These are phyloP conservation scores for Trypanosomatidae sp. DNA, from an alignment of 208 protist species.

Conservation along the genomic window DNA sequence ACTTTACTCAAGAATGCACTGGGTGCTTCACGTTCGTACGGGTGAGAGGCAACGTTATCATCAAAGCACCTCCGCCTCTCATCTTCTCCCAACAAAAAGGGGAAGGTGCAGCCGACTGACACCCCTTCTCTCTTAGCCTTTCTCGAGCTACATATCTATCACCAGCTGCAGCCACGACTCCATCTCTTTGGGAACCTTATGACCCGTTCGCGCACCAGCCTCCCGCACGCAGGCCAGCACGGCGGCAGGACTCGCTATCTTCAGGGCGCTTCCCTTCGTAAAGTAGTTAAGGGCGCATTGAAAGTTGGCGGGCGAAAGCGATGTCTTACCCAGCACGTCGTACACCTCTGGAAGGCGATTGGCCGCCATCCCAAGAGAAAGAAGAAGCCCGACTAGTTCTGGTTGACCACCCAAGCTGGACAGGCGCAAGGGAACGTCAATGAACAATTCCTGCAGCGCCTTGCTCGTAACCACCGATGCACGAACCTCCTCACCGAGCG, in stretches of 20 bases:
- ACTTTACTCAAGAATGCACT: neutral
- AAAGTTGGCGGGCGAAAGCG: constrained; percentile 37
- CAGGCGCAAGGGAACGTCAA: constrained; percentile 9
- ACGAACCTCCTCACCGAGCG: neutral
- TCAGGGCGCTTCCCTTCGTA: constrained; percentile 25
- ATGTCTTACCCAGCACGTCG: constrained; percentile 12
- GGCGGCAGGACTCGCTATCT: constrained; percentile 30
- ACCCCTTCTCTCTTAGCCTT: neutral
- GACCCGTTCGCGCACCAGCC: constrained; percentile 27
- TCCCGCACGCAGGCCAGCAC: constrained; percentile 43
- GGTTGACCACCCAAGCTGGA: constrained; percentile 4
- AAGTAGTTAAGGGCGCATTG: constrained; percentile 34
- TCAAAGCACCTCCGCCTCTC: neutral
- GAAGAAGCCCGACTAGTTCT: constrained; percentile 14
- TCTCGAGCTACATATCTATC: constrained; percentile 16
- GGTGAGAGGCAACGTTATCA: neutral
- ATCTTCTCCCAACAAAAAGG: neutral
- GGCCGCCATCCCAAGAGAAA: constrained; percentile 9
- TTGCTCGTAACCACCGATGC: neutral
- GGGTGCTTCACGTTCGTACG: neutral
- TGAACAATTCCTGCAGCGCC: constrained; percentile 19
- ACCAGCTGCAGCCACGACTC: constrained; percentile 58
- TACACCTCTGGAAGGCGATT: constrained; percentile 20
- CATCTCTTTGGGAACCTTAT: constrained; percentile 47
- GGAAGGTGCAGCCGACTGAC: neutral